These are phyloP conservation scores for Agrocybe praecox DNA, from an alignment of 768 basidiomycete genomes.

Conservation along the genomic window DNA sequence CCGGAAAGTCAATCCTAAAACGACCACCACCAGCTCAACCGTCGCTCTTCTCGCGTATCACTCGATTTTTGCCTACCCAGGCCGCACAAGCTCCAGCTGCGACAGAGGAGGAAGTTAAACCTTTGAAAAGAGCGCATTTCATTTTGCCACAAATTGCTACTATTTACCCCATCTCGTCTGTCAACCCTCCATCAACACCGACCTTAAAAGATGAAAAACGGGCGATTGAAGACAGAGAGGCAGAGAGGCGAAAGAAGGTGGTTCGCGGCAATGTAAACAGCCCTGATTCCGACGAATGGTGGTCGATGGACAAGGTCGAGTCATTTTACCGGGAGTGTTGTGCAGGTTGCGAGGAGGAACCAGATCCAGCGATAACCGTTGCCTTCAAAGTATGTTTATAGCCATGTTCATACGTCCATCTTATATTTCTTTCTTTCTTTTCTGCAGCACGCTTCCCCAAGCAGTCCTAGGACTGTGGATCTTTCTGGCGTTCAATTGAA, in stretches of 20 bases:
- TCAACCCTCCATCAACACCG: constrained; percentile 82
- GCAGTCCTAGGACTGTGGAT: constrained; percentile 72
- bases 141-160: constrained; percentile 85
- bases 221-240: constrained; percentile 76
- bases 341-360: constrained; percentile 70
- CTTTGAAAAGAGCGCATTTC: constrained; percentile 89
- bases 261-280: constrained; percentile 55
- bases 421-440: constrained; percentile 2
- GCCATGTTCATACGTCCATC: neutral
- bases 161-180: constrained; percentile 87
- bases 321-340: constrained; percentile 89
- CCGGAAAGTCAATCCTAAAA: constrained; percentile 83
- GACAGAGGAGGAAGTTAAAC: constrained; percentile 50
- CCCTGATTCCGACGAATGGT: constrained; percentile 64
- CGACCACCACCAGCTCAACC: constrained; percentile 68
- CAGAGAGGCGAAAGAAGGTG: constrained; percentile 65
- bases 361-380: constrained; percentile 63
- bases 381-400: constrained; percentile 64
- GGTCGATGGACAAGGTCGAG: constrained; percentile 84
- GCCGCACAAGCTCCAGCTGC: constrained; percentile 27
- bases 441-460: constrained; percentile 50
- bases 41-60: constrained; percentile 73
- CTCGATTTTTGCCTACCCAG: constrained; percentile 71
- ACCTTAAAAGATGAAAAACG: constrained; percentile 80
- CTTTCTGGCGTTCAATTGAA: constrained; percentile 81